Percentiles rank a stretch among this genome's conserved stretches.
These are phyloP conservation scores for Neocucurbitaria cava DNA, from an alignment of 2,329 filamentous ascomycete genomes.

Conservation along the genomic window DNA sequence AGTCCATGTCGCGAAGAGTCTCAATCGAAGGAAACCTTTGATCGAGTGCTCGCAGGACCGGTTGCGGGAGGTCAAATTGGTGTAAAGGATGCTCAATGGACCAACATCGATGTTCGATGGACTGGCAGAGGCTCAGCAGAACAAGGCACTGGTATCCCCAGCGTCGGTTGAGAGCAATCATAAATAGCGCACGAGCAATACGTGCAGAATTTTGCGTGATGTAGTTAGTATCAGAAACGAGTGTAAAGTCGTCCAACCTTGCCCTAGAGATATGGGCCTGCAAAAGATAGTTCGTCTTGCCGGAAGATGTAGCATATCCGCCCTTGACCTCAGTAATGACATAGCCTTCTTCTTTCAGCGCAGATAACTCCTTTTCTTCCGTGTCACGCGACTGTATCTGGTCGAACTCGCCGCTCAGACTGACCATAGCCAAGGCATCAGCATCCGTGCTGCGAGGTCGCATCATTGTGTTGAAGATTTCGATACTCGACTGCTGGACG, in stretches of 20 bases:
- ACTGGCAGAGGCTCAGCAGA: slow-evolving; percentile 89
- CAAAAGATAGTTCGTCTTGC: slow-evolving; percentile 94
- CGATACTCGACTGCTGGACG: slow-evolving; percentile 88
- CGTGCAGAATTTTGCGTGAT: slow-evolving; percentile 94
- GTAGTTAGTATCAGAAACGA: slow-evolving; percentile 91
- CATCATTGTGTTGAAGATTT: slow-evolving; percentile 98
- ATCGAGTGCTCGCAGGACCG: slow-evolving; percentile 84
- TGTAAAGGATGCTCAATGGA: slow-evolving; percentile 92
- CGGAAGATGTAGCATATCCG: slow-evolving; percentile 71
- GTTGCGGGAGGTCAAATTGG: slow-evolving; percentile 88
- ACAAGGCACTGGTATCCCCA: slow-evolving; percentile 97
- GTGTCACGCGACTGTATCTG: slow-evolving; percentile 92
- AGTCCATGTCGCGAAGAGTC: slow-evolving; percentile 88
- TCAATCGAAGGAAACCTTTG: slow-evolving; percentile 83
- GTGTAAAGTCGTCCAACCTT: slow-evolving; percentile 89
- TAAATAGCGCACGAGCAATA: slow-evolving; percentile 93
- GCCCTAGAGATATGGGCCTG: slow-evolving; percentile 92
- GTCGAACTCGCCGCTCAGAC: slow-evolving; percentile 96
- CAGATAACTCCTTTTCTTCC: slow-evolving; percentile 85
- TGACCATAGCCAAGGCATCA: slow-evolving; percentile 94
- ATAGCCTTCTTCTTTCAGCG: slow-evolving; percentile 69
- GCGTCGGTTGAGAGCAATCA: slow-evolving; percentile 92
- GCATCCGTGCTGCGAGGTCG: slow-evolving; percentile 82
- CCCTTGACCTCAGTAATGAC: slow-evolving; percentile 81
- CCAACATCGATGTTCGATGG: slow-evolving; percentile 96